phyloP scores from a whole-genome alignment of 495 filamentous ascomycete species.

The Paragyromitra xinjiangensis region DNA sequence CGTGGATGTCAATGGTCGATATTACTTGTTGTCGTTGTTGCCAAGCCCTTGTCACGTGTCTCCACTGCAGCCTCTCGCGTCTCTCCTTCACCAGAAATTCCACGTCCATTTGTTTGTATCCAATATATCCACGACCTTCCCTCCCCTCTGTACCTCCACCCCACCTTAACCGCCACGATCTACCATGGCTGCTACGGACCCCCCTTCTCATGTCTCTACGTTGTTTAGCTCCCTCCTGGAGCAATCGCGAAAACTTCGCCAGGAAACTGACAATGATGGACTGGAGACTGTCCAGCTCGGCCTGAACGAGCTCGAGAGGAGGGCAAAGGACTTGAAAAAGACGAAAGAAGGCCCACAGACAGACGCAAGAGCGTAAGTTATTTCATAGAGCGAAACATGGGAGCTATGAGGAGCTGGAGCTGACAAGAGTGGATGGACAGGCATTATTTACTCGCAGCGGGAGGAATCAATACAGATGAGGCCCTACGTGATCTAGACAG shows the following conservation, averaged over 20 bases:
- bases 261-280: constrained; percentile 56
- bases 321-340: constrained; percentile 56
- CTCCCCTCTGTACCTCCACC: constrained; percentile 2
- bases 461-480: constrained; percentile 57
- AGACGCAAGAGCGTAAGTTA: constrained; percentile 56
- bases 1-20: constrained; percentile 2
- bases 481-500: constrained; percentile 56
- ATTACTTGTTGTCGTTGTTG: background rate
- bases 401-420: constrained; percentile 4
- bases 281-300: constrained; percentile 57
- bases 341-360: constrained; percentile 45
- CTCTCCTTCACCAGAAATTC: constrained; percentile 31
- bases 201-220: constrained; percentile 49
- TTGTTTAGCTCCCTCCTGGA: constrained; percentile 57
- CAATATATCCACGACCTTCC: constrained; percentile 23
- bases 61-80: constrained; percentile 41
- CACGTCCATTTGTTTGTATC: constrained; percentile 37
- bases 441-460: constrained; percentile 55
- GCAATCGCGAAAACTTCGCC: constrained; percentile 58
- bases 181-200: constrained; percentile 54
- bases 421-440: constrained; percentile 29
- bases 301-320: constrained; percentile 57
- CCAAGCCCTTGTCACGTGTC: constrained; percentile 46
- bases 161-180: constrained; percentile 18
- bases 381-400: background rate